Percentiles rank a stretch among this genome's conserved stretches.
Conservation (phyloP, 2,329 filamentous ascomycete species). For the Neobulgaria alba region DNA sequence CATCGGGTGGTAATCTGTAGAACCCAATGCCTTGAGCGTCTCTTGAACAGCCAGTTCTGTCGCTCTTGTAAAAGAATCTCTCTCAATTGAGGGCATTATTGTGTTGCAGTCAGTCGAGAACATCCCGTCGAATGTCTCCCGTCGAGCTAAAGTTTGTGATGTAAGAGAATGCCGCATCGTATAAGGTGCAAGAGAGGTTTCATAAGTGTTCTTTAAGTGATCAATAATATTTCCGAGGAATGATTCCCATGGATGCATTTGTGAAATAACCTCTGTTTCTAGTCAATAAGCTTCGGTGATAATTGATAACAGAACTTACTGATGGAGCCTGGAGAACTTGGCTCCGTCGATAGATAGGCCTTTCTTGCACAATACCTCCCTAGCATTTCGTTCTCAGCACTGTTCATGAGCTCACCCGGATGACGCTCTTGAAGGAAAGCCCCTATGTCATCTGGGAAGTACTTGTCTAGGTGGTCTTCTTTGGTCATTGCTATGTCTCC, state of each 20-base stretch:
- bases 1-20: background rate
- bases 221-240: conserved; percentile 50
- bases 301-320: conserved; percentile 27
- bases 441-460: conserved; percentile 51
- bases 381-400: conserved; percentile 52
- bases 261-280: conserved; percentile 35
- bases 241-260: conserved; percentile 55
- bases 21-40: conserved; percentile 10
- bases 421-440: conserved; percentile 44
- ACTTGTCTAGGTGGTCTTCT: conserved; percentile 47
- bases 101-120: background rate
- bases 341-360: conserved; percentile 46
- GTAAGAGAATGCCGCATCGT: conserved; percentile 29
- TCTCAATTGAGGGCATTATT: conserved; percentile 2
- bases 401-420: conserved; percentile 44
- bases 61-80: conserved; percentile 9
- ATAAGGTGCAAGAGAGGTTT: conserved; percentile 39
- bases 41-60: conserved; percentile 11
- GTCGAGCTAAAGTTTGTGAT: conserved; percentile 14
- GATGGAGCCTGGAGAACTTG: conserved; percentile 35
- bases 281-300: conserved; percentile 7
- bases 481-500: conserved; percentile 36
- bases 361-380: conserved; percentile 44
- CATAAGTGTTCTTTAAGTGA: conserved; percentile 50
- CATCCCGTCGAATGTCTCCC: background rate